Evolutionary conservation across 2,329 filamentous ascomycete species (phyloP), one percentile per base, ranked within the genome.

Genomic region (Raffaelea arxii): DNA sequence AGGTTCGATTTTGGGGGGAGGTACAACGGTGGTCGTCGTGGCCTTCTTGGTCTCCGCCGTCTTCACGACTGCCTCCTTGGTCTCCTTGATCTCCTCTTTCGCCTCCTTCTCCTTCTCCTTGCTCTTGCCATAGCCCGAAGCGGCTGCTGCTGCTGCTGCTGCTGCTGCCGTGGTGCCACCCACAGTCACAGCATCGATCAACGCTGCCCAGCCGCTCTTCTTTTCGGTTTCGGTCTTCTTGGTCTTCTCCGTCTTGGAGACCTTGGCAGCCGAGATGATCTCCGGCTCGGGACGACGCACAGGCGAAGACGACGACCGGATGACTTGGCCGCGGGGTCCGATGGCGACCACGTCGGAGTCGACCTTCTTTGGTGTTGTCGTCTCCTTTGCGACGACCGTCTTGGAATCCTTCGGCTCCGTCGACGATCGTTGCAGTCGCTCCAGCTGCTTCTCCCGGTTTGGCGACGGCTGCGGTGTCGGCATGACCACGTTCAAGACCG

Each of bases 401-500:
- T 32, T 16, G 16, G 7, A 21, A 10, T 44, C 32, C 12, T 24
- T 36, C 6, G 40, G n/a, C 16, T 43, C 41, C 11, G 19, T n/a
- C 6, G 4, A 10, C 18, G 18, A 16, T n/a, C 21, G 25, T n/a
- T 37, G 21, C 19, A 35, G 4, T 6, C 18, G 14, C 32, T 44
- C 50, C 40, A 50, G 55, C 52, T 66, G 66, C 52, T 65, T 67
- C 51, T 72, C 69, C 3, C 64, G 67, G 16, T 59, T 56, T 0
- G 78, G 78, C 1, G 77, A 75, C 10, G 70, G 65, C 7, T 60
- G 55, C 9, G 80, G 80, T 2, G 79, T 83, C 18, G 80, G 79
- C 32, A 69, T 68, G 42, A 83, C 74, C 38, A 84, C 58, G 54
- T 80, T 82, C 25, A 84, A 61, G 48, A 80, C 56, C 1, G 79